Percentiles rank a stretch among this genome's conserved stretches.
These are phyloP conservation scores for Phytophthora sojae DNA, from an alignment of 352 stramenopile genomes.

Conservation along the genomic window DNA sequence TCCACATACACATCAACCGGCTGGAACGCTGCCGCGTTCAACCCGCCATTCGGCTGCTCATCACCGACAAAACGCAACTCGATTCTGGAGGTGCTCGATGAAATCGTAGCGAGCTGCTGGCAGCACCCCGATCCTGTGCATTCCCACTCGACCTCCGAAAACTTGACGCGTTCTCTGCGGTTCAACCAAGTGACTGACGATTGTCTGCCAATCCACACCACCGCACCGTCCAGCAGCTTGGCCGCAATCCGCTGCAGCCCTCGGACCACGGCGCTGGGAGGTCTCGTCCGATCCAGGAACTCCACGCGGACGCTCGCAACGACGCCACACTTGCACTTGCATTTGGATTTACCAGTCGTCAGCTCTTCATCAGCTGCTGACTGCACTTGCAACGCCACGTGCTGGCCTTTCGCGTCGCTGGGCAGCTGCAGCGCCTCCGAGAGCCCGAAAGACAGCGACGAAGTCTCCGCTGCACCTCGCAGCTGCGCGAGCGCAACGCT, in stretches of 20 bases:
- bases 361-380: constrained; percentile 1
- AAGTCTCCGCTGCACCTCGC: not conserved
- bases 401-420: not conserved
- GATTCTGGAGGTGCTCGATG: constrained; percentile 30
- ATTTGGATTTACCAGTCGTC: not conserved
- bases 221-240: constrained; percentile 48
- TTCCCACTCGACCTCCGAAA: constrained; percentile 37
- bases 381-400: constrained; percentile 16
- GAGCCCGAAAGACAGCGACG: constrained; percentile 39
- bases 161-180: constrained; percentile 38
- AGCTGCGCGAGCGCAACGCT: constrained; percentile 36
- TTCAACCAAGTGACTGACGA: constrained; percentile 63
- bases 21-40: constrained; percentile 23
- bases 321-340: constrained; percentile 38
- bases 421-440: constrained; percentile 38
- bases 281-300: constrained; percentile 47
- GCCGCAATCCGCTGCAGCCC: constrained; percentile 44
- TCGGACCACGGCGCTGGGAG: constrained; percentile 45
- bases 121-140: constrained; percentile 48
- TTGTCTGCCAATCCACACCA: constrained; percentile 49
- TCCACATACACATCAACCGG: constrained; percentile 35
- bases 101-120: constrained; percentile 34
- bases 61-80: constrained; percentile 39
- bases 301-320: constrained; percentile 41
- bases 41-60: not conserved